A percentile compares a stretch with the other conserved stretches of the same genome.
Evolutionary conservation across 164 flowering plant species (phyloP).

Genomic region (Dillenia turbinata): DNA sequence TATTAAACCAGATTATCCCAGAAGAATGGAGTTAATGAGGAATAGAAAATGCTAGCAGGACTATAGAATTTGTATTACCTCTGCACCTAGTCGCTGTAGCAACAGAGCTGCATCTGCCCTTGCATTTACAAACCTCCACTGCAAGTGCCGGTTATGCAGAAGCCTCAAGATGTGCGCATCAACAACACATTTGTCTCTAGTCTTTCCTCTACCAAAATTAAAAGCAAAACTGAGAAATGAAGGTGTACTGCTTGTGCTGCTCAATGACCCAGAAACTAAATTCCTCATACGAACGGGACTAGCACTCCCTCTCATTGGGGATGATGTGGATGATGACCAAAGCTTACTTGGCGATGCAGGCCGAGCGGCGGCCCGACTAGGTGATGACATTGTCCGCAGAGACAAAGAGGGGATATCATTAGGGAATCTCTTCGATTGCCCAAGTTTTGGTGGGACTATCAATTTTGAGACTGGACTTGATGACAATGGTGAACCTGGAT

Average conservation of each 20-base stretch:
- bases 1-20: too few relatives aligned
- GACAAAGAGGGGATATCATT: conserved; percentile 45
- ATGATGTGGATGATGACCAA: conserved; percentile 31
- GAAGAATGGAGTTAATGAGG: too few relatives aligned
- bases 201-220: conserved; percentile 69
- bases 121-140: conserved; percentile 86
- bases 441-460: conserved; percentile 35
- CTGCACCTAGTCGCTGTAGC: conserved; percentile 54
- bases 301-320: conserved; percentile 40
- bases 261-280: conserved; percentile 22
- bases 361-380: conserved; percentile 41
- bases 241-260: conserved; percentile 32
- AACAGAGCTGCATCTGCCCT: conserved; percentile 53
- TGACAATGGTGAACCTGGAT: conserved; percentile 63
- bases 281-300: conserved; percentile 61
- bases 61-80: conserved; percentile 33
- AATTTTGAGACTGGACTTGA: conserved; percentile 42
- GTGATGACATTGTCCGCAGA: conserved; percentile 52
- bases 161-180: conserved; percentile 81
- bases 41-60: too few relatives aligned
- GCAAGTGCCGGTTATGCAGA: conserved; percentile 62
- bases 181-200: conserved; percentile 60
- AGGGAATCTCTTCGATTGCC: conserved; percentile 40
- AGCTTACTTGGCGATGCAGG: conserved; percentile 69
- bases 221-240: conserved; percentile 67